Evolutionary conservation across 2,329 filamentous ascomycete genomes (phyloP), one percentile per base, ranked within the genome.

Genomic region (Epichloe aotearoae): DNA sequence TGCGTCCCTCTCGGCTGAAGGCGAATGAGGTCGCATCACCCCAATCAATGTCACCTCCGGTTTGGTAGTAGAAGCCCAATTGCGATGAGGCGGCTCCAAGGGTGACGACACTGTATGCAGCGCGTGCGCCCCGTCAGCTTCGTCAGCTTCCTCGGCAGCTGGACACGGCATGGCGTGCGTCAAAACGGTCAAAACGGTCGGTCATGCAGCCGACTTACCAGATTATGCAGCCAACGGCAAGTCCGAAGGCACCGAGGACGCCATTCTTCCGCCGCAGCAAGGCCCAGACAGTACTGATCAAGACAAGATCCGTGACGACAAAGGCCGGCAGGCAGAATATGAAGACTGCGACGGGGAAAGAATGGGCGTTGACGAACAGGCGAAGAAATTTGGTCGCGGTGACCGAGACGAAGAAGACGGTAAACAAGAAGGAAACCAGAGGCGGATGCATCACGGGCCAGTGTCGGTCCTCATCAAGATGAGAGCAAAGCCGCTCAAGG

Each of bases 1-100:
- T 64, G 26, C 63, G 55, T 17, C 58, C 60, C 42, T 65, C 63
- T 47, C 60, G 58, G 52, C 58, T 60, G 33, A 56, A 55, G 19
- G 64, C 60, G 42, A 64, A 64, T 11, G 59, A 49, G 39, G 54
- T 53, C 14, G 60, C 64, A 50, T 66, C 64, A 33, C 55, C 56
- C 63, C 63, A 66, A 47, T 65, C 58, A 10, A 66, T 53, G 50
- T 65, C 61, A 30, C 61, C 63, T 14, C 63, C 63, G 0, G 63
- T 64, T 46, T 64, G 58, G 46, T 56, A 53, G 47, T 54, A 66
- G 46, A 66, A 66, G 26, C 62, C 62, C 10, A 64, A 53, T 46
- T 66, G 62, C 5, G 62, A 63, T 2, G 63, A 54, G 19, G 62
- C 62, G 19, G 61, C 64, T 43, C 55, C 54, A 15, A 63, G 47